Evolutionary conservation across 352 stramenopile genomes (phyloP), one percentile per base, ranked within the genome.

Genomic region (Pythium aphanidermatum): DNA sequence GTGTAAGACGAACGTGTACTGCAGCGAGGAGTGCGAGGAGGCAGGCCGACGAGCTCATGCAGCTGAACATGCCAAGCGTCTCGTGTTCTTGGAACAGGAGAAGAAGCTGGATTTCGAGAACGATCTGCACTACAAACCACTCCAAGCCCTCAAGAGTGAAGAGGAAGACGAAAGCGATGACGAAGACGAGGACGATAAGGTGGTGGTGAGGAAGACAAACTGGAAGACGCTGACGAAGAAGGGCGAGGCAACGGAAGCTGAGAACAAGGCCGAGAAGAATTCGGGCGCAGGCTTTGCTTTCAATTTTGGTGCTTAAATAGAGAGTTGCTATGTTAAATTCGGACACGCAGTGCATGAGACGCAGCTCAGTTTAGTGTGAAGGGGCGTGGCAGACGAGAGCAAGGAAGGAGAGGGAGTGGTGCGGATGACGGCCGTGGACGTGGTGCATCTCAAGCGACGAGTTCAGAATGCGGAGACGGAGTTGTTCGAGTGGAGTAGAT

Each of bases 1-100:
- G 13, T 92, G 79, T 55, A 89, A 87, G 50, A 89, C 76, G 8
- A 74, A 84, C 46, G 62, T 81, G n/a, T 92, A 92, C 41, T 92
- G 79, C 60, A 86, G 70, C 20, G 28, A 48, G 7, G 58, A 51
- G 4, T 92, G 79, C 45, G 74, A 60, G 12, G 33, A 62, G 12
- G 51, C 36, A 31, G 65, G 84, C 27, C 46, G 51, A 3, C 55
- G 51, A 5, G 57, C 39, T 0, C 79, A 92, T 44, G 58, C 63
- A 20, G 76, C 74, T 3, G 79, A 89, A 50, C 79, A 92, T 44
- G 79, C 76, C 2, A 65, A 58, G 34, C 74, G 79, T 1, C 57
- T 92, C 23, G 61, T 92, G 36, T 92, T 92, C 39, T 14, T 87
- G 2, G 50, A 69, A 19, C 36, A 83, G 37, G 73, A 86, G 11